Base-by-base conservation (phyloP, 495 filamentous ascomycete genomes). In the Thermothielavioides terrestris region DNA sequence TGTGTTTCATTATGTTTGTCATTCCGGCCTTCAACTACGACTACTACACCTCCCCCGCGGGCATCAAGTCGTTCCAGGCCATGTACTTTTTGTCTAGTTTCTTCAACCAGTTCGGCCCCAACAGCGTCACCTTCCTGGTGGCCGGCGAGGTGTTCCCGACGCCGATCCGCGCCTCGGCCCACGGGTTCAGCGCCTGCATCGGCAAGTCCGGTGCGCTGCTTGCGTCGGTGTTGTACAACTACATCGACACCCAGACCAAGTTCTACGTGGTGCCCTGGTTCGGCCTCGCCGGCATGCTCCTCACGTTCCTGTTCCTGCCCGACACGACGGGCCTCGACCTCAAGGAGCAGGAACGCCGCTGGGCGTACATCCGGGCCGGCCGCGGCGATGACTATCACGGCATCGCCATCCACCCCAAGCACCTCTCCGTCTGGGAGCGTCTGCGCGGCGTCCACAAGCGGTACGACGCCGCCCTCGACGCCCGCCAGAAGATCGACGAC, bases 71-170 rank as follows among this genome's bases (percentile, higher is more conserved):
- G 0, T 95, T 95, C 83, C 88, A 92, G 68, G 79, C 88, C 52
- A 92, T 95, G 85, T 85, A 94, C 75, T 95, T 90, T 74, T 65
- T 92, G 40, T 86, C 84, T 38, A 88, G 84, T 32, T 94, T 95
- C 75, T 95, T 95, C 81, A 94, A 92, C 75, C 89, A 95, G 66
- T 94, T 95, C 59, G 88, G 89, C 7, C 88, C 89, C 67, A 95
- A 94, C 76, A 80, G 78, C 46, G 86, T 94, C 47, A 90, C 88
- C 42, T 95, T 95, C 83, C 74, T 94, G 49, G 86, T 91, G 18
- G 89, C 89, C 23, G 89, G 87, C 23, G 89, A 95, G 64, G 86
- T 91, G 10, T 95, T 82, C 74, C 89, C 89, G 2, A 94, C 89
- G 0, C 84, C 87, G 4, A 83, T 95, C 52, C 86, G 89, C 57